Evolutionary conservation across 2,329 filamentous ascomycete genomes (phyloP).

Genomic region (Fusarium ramigenum): DNA sequence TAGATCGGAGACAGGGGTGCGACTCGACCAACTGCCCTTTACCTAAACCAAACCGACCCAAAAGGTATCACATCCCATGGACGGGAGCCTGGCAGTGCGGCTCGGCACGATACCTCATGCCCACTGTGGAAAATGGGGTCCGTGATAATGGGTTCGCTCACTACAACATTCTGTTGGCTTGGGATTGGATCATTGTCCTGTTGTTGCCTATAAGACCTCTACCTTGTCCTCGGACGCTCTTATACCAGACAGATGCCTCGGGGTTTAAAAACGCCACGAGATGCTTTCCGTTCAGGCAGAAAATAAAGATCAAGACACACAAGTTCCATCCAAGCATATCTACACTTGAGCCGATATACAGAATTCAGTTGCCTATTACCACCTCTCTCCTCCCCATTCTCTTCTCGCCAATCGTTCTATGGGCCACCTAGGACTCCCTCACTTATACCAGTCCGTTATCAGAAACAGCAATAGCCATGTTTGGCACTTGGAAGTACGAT

Average conservation of each 20-base stretch:
- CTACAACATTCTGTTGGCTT: slow-evolving; percentile 16
- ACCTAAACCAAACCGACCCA: background rate
- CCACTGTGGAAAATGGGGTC: slow-evolving; percentile 19
- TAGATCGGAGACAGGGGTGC: slow-evolving; percentile 21
- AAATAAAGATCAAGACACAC: slow-evolving; percentile 14
- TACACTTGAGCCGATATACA: background rate
- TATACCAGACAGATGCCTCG: slow-evolving; percentile 20
- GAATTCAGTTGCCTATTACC: slow-evolving; percentile 10
- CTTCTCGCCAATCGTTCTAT: slow-evolving; percentile 1
- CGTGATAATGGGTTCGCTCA: background rate
- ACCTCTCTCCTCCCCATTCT: background rate
- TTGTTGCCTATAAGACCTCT: slow-evolving; percentile 34
- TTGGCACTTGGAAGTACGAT: slow-evolving; percentile 52
- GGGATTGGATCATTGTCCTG: background rate
- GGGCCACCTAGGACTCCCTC: slow-evolving; percentile 11
- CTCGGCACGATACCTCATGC: slow-evolving; percentile 36
- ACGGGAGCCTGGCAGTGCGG: slow-evolving; percentile 43
- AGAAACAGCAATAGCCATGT: slow-evolving; percentile 46
- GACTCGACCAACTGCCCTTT: slow-evolving; percentile 3
- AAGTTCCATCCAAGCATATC: slow-evolving; percentile 8
- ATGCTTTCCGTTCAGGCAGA: slow-evolving; percentile 33
- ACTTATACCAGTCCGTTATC: background rate
- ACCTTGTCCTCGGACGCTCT: background rate
- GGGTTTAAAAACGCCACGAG: slow-evolving; percentile 32
- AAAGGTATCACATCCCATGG: slow-evolving; percentile 32